Conservation (phyloP, 108 stramenopile genomes). For the Stephanodiscus triporus region DNA sequence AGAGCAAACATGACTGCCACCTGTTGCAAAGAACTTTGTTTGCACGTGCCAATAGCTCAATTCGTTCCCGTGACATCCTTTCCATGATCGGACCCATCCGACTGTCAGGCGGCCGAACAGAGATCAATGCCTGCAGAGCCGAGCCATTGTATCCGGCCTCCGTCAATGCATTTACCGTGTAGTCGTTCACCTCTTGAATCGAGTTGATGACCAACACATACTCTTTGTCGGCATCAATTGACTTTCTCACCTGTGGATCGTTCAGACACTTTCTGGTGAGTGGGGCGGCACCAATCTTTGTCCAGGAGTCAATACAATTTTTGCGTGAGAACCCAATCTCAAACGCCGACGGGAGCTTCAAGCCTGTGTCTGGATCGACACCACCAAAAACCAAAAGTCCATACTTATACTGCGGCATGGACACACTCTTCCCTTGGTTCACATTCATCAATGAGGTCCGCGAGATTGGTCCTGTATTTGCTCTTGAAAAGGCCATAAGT, state of each 20-base stretch:
- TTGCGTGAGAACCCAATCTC: constrained; percentile 2
- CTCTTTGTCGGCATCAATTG: neutral
- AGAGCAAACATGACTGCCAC: neutral
- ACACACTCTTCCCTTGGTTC: neutral
- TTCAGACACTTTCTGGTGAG: constrained; percentile 7
- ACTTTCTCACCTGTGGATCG: neutral
- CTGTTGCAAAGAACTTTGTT: neutral
- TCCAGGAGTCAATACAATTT: neutral
- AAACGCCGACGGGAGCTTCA: constrained; percentile 6
- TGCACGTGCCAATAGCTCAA: neutral
- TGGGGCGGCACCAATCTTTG: constrained; percentile 15
- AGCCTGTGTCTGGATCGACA: constrained; percentile 1
- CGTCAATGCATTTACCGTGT: neutral
- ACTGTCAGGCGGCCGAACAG: neutral
- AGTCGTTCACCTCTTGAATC: neutral
- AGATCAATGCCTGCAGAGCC: neutral
- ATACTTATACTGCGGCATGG: neutral
- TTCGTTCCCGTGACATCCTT: neutral
- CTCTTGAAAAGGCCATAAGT: constrained; percentile 17
- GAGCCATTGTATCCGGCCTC: neutral
- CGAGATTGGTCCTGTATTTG: neutral
- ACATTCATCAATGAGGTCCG: neutral
- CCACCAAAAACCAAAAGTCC: constrained; percentile 19
- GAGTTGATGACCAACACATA: neutral
- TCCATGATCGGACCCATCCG: neutral